Percentiles rank a stretch among this genome's conserved stretches.
These are phyloP conservation scores for Dalbergia cultrata DNA, from an alignment of 306 rosid species.

Conservation along the genomic window DNA sequence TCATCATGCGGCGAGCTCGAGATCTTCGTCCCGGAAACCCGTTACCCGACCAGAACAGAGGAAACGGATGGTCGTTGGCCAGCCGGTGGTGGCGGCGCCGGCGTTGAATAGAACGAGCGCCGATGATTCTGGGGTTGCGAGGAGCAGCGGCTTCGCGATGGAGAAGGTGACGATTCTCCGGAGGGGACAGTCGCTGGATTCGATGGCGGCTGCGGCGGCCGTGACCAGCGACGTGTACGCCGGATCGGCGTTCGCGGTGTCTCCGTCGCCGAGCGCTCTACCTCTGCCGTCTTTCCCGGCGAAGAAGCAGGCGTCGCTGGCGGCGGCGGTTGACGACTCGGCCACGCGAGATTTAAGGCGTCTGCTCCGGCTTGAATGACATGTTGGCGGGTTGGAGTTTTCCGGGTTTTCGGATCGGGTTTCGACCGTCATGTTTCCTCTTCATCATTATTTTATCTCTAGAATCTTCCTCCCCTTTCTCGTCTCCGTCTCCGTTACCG, in stretches of 20 bases:
- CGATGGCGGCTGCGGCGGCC: conserved; percentile 48
- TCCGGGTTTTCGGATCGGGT: conserved; percentile 27
- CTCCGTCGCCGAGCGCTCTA: conserved; percentile 90
- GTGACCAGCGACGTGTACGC: conserved; percentile 69
- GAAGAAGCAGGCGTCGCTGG: conserved; percentile 51
- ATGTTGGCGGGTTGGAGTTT: not conserved
- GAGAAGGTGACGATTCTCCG: conserved; percentile 81
- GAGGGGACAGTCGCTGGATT: conserved; percentile 81
- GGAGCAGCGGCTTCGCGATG: conserved; percentile 37
- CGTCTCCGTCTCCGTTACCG: conserved; percentile 26
- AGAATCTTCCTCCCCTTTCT: conserved; percentile 24
- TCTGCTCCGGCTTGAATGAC: conserved; percentile 73
- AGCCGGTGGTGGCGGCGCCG: conserved; percentile 28
- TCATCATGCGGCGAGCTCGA: conserved; percentile 43
- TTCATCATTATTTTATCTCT: not conserved
- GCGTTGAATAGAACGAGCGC: conserved; percentile 53
- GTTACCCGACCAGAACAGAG: conserved; percentile 53
- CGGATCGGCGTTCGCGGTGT: conserved; percentile 83
- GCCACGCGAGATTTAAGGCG: conserved; percentile 92
- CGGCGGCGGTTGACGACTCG: conserved; percentile 60
- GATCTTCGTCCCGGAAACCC: conserved; percentile 57
- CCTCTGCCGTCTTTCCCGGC: conserved; percentile 81
- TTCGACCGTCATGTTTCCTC: not conserved
- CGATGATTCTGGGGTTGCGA: conserved; percentile 57
- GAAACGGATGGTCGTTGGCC: conserved; percentile 37